These are phyloP conservation scores for Annulohypoxylon maeteangense DNA, from an alignment of 495 filamentous ascomycete genomes.

Conservation along the genomic window DNA sequence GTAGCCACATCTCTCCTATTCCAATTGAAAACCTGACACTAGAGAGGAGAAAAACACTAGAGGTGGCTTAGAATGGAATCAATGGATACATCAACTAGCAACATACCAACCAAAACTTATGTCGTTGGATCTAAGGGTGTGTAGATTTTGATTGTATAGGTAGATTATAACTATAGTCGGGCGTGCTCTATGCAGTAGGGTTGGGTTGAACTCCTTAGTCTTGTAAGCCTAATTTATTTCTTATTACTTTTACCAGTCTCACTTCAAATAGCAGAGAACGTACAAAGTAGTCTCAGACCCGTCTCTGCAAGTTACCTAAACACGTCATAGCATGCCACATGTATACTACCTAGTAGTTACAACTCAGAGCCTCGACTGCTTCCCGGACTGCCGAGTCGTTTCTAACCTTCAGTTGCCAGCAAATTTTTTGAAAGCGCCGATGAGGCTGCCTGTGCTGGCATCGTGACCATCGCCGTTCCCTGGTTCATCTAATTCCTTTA, in stretches of 20 bases:
- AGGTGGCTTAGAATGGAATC: too few species aligned
- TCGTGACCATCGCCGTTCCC: conserved; percentile 80
- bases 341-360: background rate
- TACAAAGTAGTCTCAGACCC: conserved; percentile 4
- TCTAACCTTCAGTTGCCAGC: conserved; percentile 56
- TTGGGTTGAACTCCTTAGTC: background rate
- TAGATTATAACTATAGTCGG: too few species aligned
- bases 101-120: too few species aligned
- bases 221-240: background rate
- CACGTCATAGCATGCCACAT: conserved; percentile 5
- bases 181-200: too few species aligned
- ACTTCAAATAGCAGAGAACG: background rate
- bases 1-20: too few species aligned
- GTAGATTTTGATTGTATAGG: too few species aligned
- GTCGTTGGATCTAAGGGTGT: too few species aligned
- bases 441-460: conserved; percentile 84
- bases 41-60: too few species aligned
- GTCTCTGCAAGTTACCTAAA: conserved; percentile 20
- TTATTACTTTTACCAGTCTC: conserved; percentile 14
- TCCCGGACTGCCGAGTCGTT: conserved; percentile 4
- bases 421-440: conserved; percentile 80
- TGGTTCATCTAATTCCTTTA: conserved; percentile 77
- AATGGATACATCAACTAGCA: too few species aligned
- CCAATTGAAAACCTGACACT: too few species aligned
- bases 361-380: conserved; percentile 36